Evolutionary conservation across 345 rosid genomes (phyloP).

Genomic region (Hibiscus tridactylites): DNA sequence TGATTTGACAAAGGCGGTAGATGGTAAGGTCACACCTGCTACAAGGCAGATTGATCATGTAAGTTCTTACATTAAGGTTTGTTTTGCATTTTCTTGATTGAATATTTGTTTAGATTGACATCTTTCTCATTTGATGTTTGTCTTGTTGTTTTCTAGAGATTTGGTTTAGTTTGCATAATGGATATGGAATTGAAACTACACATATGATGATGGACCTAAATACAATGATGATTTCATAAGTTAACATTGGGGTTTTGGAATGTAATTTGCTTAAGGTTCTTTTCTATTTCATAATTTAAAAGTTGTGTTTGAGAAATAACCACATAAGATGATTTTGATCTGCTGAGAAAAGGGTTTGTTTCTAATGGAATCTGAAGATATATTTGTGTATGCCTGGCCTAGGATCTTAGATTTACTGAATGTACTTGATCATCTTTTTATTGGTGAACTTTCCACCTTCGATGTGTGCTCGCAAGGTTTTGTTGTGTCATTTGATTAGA

Average conservation of each 20-base stretch:
- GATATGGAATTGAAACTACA: neutral
- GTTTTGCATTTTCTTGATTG: neutral
- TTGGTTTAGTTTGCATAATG: neutral
- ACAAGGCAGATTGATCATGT: conserved; percentile 98
- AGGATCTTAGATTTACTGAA: too few species aligned
- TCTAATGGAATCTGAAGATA: too few species aligned
- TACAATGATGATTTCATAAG: neutral
- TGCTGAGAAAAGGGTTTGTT: too few species aligned
- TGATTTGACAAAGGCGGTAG: conserved; percentile 86
- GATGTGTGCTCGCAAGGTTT: neutral
- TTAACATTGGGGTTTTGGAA: neutral
- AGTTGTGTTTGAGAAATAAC: too few species aligned
- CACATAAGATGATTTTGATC: too few species aligned
- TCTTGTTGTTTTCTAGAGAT: neutral
- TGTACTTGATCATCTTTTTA: neutral
- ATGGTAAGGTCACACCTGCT: conserved; percentile 87
- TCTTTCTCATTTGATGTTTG: neutral
- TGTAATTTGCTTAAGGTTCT: neutral
- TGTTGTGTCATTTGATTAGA: neutral
- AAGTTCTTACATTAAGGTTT: conserved; percentile 25
- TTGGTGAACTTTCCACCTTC: too few species aligned
- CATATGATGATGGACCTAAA: neutral
- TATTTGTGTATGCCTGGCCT: too few species aligned
- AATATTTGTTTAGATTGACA: neutral
- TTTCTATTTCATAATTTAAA: too few species aligned